phyloP scores from a whole-genome alignment of 73 alveolate species.

The Stentor roeselii region DNA sequence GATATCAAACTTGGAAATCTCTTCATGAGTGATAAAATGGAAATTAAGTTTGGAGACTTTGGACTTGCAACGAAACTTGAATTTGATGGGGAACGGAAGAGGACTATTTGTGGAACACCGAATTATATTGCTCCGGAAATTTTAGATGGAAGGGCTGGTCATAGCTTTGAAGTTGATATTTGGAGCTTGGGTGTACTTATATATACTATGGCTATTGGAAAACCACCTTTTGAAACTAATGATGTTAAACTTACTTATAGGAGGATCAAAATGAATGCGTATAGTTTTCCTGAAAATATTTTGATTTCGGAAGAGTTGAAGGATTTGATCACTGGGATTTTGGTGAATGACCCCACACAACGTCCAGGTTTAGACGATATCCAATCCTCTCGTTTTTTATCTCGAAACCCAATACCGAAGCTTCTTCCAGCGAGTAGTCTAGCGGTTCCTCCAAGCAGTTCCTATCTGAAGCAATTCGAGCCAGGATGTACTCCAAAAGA shows the following conservation, averaged over 20 bases:
- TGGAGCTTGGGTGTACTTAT: constrained; percentile 82
- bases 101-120: constrained; percentile 94
- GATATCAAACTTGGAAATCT: constrained; percentile 88
- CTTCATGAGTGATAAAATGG: constrained; percentile 78
- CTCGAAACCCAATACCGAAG: constrained; percentile 66
- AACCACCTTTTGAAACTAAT: no score
- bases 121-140: constrained; percentile 92
- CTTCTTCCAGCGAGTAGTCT: constrained; percentile 64
- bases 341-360: constrained; percentile 68
- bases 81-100: constrained; percentile 85
- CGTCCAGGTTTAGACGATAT: constrained; percentile 79
- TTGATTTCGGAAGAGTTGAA: constrained; percentile 67
- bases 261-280: constrained; percentile 65
- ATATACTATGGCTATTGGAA: constrained; percentile 60
- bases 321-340: constrained; percentile 57
- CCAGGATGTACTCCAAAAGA: no score
- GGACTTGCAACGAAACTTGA: constrained; percentile 94
- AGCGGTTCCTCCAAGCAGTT: constrained; percentile 74
- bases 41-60: constrained; percentile 77
- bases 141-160: constrained; percentile 57
- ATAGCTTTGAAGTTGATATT: constrained; percentile 73
- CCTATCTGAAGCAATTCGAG: constrained; percentile 54
- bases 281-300: constrained; percentile 71
- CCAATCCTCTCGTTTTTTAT: constrained; percentile 60
- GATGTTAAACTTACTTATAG: no score